Evolutionary conservation across 441 rosid genomes (phyloP).

Genomic region (Erodium moschatum): DNA sequence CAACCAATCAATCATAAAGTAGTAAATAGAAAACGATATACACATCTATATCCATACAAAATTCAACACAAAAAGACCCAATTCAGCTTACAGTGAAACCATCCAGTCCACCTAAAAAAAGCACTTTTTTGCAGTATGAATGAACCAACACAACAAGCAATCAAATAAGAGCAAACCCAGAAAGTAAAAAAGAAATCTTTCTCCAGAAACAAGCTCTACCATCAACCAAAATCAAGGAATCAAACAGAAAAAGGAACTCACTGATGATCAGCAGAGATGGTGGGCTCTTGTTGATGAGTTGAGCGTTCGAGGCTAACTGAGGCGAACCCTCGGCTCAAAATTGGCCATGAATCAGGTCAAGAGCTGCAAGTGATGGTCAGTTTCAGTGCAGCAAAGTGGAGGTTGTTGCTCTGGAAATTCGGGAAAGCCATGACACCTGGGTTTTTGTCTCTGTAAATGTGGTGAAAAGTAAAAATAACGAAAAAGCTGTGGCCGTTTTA

Average conservation of each 20-base stretch:
- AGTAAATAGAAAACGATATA: too few species aligned
- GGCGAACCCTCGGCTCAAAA: background rate
- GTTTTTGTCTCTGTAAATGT: constrained; percentile 4
- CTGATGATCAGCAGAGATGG: background rate
- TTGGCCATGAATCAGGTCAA: background rate
- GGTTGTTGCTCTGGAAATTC: background rate
- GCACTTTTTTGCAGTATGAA: background rate
- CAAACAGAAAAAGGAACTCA: background rate
- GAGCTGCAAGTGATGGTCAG: background rate
- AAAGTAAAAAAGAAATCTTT: background rate
- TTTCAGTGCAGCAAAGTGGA: background rate
- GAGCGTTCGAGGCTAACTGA: background rate
- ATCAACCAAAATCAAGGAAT: background rate
- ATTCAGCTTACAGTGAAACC: background rate
- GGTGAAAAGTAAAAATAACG: background rate
- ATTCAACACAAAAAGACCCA: background rate
- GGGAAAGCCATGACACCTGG: constrained; percentile 2
- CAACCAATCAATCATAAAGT: too few species aligned
- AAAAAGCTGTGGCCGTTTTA: background rate
- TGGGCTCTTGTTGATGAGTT: background rate
- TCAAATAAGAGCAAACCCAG: background rate
- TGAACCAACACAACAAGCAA: background rate
- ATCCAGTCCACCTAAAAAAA: background rate
- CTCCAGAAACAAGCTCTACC: background rate
- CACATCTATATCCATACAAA: too few species aligned